These are phyloP conservation scores for Apiotrichum domesticum DNA, from an alignment of 1,284 basidiomycete species.

Conservation along the genomic window DNA sequence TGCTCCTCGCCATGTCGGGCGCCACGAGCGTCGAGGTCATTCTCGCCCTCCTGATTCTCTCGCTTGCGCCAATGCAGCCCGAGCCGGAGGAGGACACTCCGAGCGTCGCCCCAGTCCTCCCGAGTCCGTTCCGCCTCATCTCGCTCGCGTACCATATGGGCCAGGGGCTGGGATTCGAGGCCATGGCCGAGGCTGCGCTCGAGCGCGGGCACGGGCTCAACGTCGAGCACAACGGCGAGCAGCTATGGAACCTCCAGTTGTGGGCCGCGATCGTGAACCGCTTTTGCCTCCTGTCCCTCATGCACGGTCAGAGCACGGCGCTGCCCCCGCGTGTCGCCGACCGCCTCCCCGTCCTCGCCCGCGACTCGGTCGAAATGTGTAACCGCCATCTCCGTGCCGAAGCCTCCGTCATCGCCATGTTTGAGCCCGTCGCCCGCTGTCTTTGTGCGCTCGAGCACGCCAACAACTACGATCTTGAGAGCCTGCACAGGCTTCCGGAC, in stretches of 20 bases:
- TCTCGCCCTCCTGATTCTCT: slow-evolving; percentile 27
- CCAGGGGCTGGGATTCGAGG: slow-evolving; percentile 19
- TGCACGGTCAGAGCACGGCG: slow-evolving; percentile 2
- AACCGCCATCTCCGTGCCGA: slow-evolving; percentile 12
- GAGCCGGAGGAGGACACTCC: neutral
- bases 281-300: slow-evolving; percentile 5
- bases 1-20: slow-evolving; percentile 23
- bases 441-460: slow-evolving; percentile 7
- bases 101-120: slow-evolving; percentile 4
- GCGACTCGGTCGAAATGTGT: slow-evolving; percentile 10
- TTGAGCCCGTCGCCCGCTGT: slow-evolving; percentile 1
- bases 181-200: slow-evolving; percentile 2
- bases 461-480: neutral
- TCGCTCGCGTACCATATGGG: slow-evolving; percentile 27
- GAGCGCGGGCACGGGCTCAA: slow-evolving; percentile 5
- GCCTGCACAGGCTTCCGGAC: neutral
- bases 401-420: slow-evolving; percentile 4
- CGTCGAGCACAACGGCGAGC: slow-evolving; percentile 7
- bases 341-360: slow-evolving; percentile 4
- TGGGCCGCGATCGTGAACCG: slow-evolving; percentile 18
- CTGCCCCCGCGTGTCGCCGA: slow-evolving; percentile 5
- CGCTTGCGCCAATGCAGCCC: slow-evolving; percentile 14
- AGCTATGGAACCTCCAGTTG: slow-evolving; percentile 11
- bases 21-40: slow-evolving; percentile 24
- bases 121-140: slow-evolving; percentile 20